Evolutionary conservation across 2,329 filamentous ascomycete species (phyloP).

Genomic region (Microdochium bolleyi): DNA sequence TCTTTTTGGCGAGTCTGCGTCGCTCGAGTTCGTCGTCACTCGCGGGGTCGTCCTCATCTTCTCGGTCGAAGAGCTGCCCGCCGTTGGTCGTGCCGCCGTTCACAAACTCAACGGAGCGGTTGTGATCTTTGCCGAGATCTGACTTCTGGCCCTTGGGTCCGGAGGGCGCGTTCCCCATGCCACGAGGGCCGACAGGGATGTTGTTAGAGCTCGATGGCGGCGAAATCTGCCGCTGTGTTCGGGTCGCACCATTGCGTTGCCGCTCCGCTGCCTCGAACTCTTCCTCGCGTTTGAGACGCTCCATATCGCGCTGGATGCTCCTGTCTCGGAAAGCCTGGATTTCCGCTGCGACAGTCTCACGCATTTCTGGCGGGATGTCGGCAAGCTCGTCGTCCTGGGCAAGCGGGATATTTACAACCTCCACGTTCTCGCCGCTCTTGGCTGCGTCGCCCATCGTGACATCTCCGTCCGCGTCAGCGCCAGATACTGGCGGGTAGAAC

Average conservation of each 20-base stretch:
- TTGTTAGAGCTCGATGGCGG: conserved; percentile 58
- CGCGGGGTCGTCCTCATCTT: conserved; percentile 82
- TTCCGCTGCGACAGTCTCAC: conserved; percentile 87
- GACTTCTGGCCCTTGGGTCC: conserved; percentile 51
- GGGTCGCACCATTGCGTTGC: conserved; percentile 56
- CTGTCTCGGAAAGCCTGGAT: conserved; percentile 91
- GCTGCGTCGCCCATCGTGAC: conserved; percentile 55
- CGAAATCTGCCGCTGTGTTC: conserved; percentile 62
- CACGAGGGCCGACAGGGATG: conserved; percentile 67
- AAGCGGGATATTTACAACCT: conserved; percentile 84
- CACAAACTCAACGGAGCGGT: conserved; percentile 62
- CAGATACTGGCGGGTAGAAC: conserved; percentile 54
- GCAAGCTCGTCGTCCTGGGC: conserved; percentile 86
- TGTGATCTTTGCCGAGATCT: conserved; percentile 39
- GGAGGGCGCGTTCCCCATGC: conserved; percentile 67
- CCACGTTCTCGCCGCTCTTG: conserved; percentile 56
- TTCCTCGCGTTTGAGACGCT: conserved; percentile 81
- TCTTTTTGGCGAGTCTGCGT: conserved; percentile 61
- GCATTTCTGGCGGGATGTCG: conserved; percentile 93
- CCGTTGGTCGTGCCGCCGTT: conserved; percentile 67
- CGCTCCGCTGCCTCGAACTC: conserved; percentile 85
- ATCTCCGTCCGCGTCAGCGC: conserved; percentile 58
- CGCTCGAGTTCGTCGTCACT: conserved; percentile 80
- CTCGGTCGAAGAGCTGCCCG: conserved; percentile 46
- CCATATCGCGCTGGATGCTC: conserved; percentile 80